Evolutionary conservation across 352 stramenopile species (phyloP).

Genomic region (Globisporangium acanthophoron): DNA sequence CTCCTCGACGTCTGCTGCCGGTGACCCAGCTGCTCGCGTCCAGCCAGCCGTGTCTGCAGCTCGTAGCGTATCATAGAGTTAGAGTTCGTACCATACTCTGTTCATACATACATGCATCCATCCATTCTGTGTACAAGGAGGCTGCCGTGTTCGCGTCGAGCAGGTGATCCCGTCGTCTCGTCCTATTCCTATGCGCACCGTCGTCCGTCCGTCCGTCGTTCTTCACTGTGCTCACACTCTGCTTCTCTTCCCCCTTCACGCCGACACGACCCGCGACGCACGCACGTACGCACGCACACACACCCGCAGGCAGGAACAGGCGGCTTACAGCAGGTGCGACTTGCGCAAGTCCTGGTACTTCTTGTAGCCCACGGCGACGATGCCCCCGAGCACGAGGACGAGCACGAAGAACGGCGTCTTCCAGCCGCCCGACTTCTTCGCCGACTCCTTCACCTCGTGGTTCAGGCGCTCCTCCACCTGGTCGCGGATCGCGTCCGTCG

Average conservation of each 20-base stretch:
- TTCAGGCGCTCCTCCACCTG: slow-evolving; percentile 66
- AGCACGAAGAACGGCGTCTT: slow-evolving; percentile 82
- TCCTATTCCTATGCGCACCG: not conserved
- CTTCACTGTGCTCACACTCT: no score
- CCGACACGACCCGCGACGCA: not conserved
- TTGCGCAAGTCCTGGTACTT: slow-evolving; percentile 88
- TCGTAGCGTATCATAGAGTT: slow-evolving; percentile 3
- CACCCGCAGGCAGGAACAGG: not conserved
- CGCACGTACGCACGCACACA: not conserved
- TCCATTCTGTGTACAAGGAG: not conserved
- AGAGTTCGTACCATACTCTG: not conserved
- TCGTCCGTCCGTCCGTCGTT: not conserved
- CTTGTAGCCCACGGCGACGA: slow-evolving; percentile 67
- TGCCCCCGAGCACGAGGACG: slow-evolving; percentile 52
- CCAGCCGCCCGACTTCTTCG: slow-evolving; percentile 70
- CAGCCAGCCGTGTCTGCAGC: slow-evolving; percentile 3
- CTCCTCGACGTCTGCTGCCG: not conserved
- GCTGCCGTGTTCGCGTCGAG: not conserved
- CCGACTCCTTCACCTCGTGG: slow-evolving; percentile 64
- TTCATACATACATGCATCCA: not conserved
- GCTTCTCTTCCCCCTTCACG: no score
- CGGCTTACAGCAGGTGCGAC: slow-evolving; percentile 75
- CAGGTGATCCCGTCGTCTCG: not conserved
- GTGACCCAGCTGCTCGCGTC: not conserved
- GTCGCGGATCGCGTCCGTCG: slow-evolving; percentile 51